Percentiles rank a stretch among this genome's conserved stretches.
These are phyloP conservation scores for Didymella arachidicola DNA, from an alignment of 2,329 filamentous ascomycete genomes.

Conservation along the genomic window DNA sequence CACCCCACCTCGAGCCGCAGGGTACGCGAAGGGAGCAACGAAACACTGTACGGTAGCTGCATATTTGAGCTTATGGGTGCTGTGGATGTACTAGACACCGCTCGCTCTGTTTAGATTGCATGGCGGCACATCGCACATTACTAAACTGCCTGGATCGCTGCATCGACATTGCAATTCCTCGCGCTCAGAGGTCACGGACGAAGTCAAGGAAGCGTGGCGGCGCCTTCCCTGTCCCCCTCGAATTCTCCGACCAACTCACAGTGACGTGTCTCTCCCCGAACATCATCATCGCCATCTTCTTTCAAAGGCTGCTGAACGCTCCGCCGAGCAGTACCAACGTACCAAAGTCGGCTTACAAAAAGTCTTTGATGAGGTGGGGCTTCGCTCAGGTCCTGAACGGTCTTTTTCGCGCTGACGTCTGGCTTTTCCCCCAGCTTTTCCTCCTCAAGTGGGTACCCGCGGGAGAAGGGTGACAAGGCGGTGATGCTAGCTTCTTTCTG, in stretches of 20 bases:
- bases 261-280: conserved; percentile 15
- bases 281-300: neutral
- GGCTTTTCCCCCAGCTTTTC: conserved; percentile 24
- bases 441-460: conserved; percentile 21
- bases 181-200: neutral
- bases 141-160: neutral
- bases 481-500: conserved; percentile 20
- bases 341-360: conserved; percentile 2
- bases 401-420: conserved; percentile 19
- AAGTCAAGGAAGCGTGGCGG: conserved; percentile 4
- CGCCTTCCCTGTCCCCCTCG: conserved; percentile 8
- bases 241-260: conserved; percentile 12
- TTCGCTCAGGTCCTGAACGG: conserved; percentile 7
- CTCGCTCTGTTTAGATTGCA: conserved; percentile 1
- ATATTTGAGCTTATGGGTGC: neutral
- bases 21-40: neutral
- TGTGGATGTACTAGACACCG: neutral
- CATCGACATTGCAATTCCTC: conserved; percentile 6
- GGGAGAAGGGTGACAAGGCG: conserved; percentile 21
- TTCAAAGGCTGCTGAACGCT: neutral
- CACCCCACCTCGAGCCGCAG: conserved; percentile 14
- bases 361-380: conserved; percentile 16
- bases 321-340: neutral
- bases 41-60: neutral
- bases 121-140: neutral